These are phyloP conservation scores for Neospora caninum DNA, from an alignment of 169 alveolate species.

Conservation along the genomic window DNA sequence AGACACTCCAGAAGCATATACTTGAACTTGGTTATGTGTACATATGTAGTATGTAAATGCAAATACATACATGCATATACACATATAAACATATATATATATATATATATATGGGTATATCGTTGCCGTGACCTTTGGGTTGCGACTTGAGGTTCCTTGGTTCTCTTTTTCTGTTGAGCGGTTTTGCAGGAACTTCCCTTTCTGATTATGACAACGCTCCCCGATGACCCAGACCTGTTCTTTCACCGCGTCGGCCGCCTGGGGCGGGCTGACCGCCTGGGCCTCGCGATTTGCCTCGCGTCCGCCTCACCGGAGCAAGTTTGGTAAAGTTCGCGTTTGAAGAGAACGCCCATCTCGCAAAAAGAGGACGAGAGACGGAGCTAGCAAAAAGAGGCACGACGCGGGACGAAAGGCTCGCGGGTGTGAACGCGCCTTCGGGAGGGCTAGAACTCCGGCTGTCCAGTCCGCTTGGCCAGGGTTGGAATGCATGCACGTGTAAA, in stretches of 20 bases:
- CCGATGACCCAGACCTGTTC: constrained; percentile 73
- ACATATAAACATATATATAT: neutral
- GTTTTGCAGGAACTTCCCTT: constrained; percentile 54
- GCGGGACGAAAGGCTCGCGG: too few species aligned
- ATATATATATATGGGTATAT: too few species aligned
- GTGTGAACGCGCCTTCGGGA: too few species aligned
- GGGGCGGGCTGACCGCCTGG: constrained; percentile 72
- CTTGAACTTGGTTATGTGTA: neutral
- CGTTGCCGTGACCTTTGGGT: too few species aligned
- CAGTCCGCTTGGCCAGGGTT: too few species aligned
- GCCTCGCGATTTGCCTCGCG: constrained; percentile 71
- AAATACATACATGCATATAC: neutral
- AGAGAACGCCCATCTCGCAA: neutral
- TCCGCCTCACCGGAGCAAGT: constrained; percentile 70
- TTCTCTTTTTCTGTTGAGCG: too few species aligned
- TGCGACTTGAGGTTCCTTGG: too few species aligned
- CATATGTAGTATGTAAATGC: neutral
- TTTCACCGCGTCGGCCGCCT: constrained; percentile 75
- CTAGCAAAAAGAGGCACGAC: neutral
- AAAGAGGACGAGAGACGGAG: neutral
- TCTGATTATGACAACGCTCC: constrained; percentile 68
- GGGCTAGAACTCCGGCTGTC: too few species aligned
- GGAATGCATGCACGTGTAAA: too few species aligned
- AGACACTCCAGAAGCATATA: neutral
- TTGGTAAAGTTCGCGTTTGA: neutral